Conservation (phyloP, 139 green algal species). For the Asterochloris sp. region DNA sequence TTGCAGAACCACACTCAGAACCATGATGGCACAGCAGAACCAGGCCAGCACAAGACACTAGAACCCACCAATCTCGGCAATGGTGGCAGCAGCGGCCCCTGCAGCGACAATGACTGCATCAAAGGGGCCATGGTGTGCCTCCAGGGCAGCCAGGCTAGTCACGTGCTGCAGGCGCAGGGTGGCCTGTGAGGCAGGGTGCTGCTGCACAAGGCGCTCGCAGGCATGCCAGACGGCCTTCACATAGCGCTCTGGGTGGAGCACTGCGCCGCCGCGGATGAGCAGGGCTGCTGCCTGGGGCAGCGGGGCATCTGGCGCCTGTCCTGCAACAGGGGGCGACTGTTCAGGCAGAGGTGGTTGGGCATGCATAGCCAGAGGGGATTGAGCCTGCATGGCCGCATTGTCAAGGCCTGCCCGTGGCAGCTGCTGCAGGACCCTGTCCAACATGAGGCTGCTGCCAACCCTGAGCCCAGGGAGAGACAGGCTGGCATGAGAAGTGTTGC, state of each 20-base stretch:
- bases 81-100: slow-evolving; percentile 50
- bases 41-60: neutral
- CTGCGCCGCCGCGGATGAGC: slow-evolving; percentile 1
- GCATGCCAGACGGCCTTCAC: slow-evolving; percentile 8
- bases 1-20: neutral
- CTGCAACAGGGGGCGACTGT: too few species aligned
- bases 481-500: too few species aligned
- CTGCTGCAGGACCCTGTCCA: too few species aligned
- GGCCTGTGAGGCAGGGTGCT: neutral
- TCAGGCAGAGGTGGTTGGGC: too few species aligned
- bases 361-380: too few species aligned
- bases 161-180: slow-evolving; percentile 23
- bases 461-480: too few species aligned
- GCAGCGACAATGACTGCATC: slow-evolving; percentile 62
- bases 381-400: too few species aligned
- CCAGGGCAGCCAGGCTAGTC: slow-evolving; percentile 35
- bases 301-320: too few species aligned
- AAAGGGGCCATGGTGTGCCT: slow-evolving; percentile 26
- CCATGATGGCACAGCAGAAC: neutral
- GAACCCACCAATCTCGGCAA: slow-evolving; percentile 39
- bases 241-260: slow-evolving; percentile 12
- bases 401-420: too few species aligned
- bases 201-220: neutral
- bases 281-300: neutral
- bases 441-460: too few species aligned